These are phyloP conservation scores for Circinella umbellata DNA, from an alignment of 371 early-diverging fungal species.

Conservation along the genomic window DNA sequence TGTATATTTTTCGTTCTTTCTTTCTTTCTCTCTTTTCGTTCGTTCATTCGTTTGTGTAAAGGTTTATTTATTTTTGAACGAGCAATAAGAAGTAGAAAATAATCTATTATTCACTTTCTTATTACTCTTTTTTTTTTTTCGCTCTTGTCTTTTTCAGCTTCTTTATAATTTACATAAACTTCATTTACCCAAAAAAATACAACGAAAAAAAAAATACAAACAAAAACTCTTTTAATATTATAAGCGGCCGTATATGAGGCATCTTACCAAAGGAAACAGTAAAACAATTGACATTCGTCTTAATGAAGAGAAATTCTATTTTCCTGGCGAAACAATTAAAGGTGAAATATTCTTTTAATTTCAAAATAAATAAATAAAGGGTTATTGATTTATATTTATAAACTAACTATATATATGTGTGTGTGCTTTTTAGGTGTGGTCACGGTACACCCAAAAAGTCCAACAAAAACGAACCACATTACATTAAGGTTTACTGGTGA, in stretches of 20 bases:
- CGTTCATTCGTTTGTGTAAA: too few species aligned
- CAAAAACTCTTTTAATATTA: background rate
- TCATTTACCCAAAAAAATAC: too few species aligned
- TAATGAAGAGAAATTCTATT: slow-evolving; percentile 55
- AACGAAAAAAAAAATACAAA: background rate
- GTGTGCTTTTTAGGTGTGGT: slow-evolving; percentile 33
- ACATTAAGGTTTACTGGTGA: slow-evolving; percentile 44
- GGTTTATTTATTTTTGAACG: too few species aligned
- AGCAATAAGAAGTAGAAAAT: too few species aligned
- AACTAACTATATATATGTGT: too few species aligned
- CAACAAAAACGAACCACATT: slow-evolving; percentile 50
- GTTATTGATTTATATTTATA: too few species aligned
- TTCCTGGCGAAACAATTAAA: slow-evolving; percentile 52
- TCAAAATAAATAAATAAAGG: background rate
- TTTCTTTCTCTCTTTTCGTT: too few species aligned
- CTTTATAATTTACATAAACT: too few species aligned
- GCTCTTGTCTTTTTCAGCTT: too few species aligned
- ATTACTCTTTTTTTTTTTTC: too few species aligned
- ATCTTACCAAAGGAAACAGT: slow-evolving; percentile 24
- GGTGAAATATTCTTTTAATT: slow-evolving; percentile 23
- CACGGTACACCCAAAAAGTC: slow-evolving; percentile 40
- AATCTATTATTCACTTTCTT: too few species aligned
- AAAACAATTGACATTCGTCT: slow-evolving; percentile 45
- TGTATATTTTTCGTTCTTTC: too few species aligned
- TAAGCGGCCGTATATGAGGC: slow-evolving; percentile 17